A percentile compares a stretch with the other conserved stretches of the same genome.
phyloP scores from a whole-genome alignment of 345 rosid genomes.

The Euphorbia lathyris region DNA sequence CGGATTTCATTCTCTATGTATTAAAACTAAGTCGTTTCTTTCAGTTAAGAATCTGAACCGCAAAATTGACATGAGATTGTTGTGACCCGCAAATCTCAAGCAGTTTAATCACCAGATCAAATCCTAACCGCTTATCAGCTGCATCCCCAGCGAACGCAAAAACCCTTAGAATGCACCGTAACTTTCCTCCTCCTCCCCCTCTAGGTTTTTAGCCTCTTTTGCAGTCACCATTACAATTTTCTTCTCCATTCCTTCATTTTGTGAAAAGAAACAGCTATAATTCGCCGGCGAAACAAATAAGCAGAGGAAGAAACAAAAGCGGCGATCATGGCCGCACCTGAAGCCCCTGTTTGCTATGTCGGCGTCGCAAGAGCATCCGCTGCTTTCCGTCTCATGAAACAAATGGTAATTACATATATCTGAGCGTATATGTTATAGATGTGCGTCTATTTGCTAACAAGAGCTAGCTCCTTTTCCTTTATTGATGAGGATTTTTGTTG shows the following conservation, averaged over 20 bases:
- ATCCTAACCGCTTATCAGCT: slow-evolving; percentile 5
- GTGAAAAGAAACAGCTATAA: neutral
- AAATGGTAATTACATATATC: slow-evolving; percentile 48
- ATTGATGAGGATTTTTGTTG: slow-evolving; percentile 4
- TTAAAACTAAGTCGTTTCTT: no score
- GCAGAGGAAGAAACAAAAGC: slow-evolving; percentile 5
- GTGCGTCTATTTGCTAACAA: neutral
- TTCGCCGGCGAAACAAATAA: slow-evolving; percentile 20
- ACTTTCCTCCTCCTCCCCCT: neutral
- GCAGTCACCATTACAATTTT: neutral
- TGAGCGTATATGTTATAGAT: neutral
- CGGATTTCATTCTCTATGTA: no score
- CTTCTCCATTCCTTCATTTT: neutral
- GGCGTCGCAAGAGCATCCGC: slow-evolving; percentile 74
- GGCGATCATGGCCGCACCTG: slow-evolving; percentile 75
- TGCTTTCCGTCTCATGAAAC: slow-evolving; percentile 96
- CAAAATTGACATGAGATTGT: neutral
- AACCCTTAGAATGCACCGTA: neutral
- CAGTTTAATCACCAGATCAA: neutral
- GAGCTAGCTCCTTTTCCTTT: neutral
- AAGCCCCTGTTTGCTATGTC: slow-evolving; percentile 85
- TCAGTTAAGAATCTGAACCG: no score
- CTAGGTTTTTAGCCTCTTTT: neutral
- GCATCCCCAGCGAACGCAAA: slow-evolving; percentile 6
- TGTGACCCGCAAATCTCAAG: neutral